Conservation (phyloP, 495 filamentous ascomycete genomes). For the Daldinia bambusicola region DNA sequence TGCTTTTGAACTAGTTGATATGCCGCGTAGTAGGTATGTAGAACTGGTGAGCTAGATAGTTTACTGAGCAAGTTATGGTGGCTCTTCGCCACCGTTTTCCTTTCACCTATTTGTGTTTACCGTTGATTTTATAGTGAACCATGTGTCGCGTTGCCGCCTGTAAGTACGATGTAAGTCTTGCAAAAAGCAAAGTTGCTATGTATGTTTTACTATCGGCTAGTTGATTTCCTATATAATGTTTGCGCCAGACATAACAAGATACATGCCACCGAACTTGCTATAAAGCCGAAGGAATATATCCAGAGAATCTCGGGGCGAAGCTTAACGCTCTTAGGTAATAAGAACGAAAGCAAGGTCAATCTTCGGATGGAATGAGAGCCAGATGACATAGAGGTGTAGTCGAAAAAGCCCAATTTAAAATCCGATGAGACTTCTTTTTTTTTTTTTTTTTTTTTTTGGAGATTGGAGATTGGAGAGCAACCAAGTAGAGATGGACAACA, state of each 20-base stretch:
- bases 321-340: neutral
- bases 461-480: neutral
- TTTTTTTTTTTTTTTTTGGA: too few species aligned
- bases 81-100: conserved; percentile 37
- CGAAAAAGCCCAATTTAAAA: conserved; percentile 50
- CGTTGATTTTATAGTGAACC: neutral
- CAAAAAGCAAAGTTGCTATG: neutral
- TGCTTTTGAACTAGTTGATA: conserved; percentile 39
- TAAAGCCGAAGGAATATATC: conserved; percentile 19
- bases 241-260: conserved; percentile 24
- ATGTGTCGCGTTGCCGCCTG: neutral
- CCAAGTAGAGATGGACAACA: neutral
- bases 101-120: conserved; percentile 24
- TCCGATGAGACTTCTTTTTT: conserved; percentile 31
- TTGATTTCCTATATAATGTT: conserved; percentile 3
- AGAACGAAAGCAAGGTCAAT: conserved; percentile 17
- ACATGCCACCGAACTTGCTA: conserved; percentile 6
- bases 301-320: conserved; percentile 31
- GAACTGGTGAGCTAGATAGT: conserved; percentile 46
- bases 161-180: too few species aligned
- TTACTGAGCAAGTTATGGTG: conserved; percentile 46
- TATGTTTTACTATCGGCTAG: neutral
- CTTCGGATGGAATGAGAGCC: conserved; percentile 51
- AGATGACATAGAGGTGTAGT: conserved; percentile 43
- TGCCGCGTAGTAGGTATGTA: conserved; percentile 14